Conservation (phyloP, 352 stramenopile species). For the Phytophthora sp. region DNA sequence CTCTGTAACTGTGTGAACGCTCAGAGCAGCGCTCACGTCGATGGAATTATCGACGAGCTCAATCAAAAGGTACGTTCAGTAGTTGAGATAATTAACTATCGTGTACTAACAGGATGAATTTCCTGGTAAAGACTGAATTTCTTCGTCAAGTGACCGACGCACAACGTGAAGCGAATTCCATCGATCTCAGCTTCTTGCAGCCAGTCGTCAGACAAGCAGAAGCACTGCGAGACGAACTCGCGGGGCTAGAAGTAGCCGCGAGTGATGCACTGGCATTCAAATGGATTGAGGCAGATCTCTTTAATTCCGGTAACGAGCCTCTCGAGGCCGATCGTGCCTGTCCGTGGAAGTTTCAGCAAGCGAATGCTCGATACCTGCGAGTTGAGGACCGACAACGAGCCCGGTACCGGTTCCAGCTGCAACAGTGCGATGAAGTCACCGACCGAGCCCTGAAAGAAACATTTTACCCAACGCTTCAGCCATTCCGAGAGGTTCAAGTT, state of each 20-base stretch:
- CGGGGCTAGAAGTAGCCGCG: background rate
- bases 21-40: conserved; percentile 1
- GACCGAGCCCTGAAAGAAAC: background rate
- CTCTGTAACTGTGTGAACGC: conserved; percentile 4
- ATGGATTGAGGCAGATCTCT: conserved; percentile 2
- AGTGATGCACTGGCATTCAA: background rate
- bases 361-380: background rate
- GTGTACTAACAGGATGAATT: background rate
- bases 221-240: background rate
- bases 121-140: conserved; percentile 21
- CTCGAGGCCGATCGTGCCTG: background rate
- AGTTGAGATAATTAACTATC: background rate
- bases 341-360: conserved; percentile 7
- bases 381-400: conserved; percentile 4
- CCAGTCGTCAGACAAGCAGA: background rate
- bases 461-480: background rate
- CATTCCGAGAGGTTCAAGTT: conserved; percentile 6
- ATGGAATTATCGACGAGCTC: conserved; percentile 13
- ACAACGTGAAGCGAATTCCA: background rate
- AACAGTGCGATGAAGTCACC: background rate
- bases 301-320: background rate
- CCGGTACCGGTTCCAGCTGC: background rate
- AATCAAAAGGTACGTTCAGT: conserved; percentile 17
- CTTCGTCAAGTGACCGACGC: conserved; percentile 4
- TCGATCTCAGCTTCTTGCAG: conserved; percentile 1